These are phyloP conservation scores for Mesotaenium endlicherianum DNA, from an alignment of 139 green algal genomes.

Conservation along the genomic window DNA sequence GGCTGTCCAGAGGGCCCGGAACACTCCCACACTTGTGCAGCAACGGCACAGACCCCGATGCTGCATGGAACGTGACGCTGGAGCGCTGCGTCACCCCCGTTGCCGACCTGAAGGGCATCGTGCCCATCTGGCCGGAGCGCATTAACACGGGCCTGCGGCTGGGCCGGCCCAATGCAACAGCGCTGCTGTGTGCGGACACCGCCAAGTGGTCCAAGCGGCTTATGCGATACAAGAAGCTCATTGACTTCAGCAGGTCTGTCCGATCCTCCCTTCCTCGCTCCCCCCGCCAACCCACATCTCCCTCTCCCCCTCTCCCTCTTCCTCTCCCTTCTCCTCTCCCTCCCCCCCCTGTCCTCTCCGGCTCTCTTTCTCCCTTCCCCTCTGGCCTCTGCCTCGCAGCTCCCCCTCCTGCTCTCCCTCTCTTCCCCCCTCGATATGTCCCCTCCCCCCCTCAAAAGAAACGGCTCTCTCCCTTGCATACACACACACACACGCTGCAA, in stretches of 20 bases:
- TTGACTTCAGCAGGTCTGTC: too few species aligned
- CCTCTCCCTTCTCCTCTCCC: neutral
- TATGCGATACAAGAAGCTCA: too few species aligned
- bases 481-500: neutral
- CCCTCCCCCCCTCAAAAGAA: neutral
- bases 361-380: neutral
- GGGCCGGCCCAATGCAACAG: too few species aligned
- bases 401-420: neutral
- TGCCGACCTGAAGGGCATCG: too few species aligned
- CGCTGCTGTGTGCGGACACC: too few species aligned
- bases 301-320: neutral
- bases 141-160: too few species aligned
- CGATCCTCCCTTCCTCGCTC: neutral
- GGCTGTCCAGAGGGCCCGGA: neutral
- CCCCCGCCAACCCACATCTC: neutral
- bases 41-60: neutral
- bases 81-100: neutral
- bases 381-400: neutral
- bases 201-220: too few species aligned
- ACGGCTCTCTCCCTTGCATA: neutral
- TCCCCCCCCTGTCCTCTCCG: neutral
- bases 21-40: neutral
- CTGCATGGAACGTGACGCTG: neutral
- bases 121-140: neutral
- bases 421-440: neutral